A percentile compares a stretch with the other conserved stretches of the same genome.
Evolutionary conservation across 305 asterid genomes (phyloP).

Genomic region (Solanum aculeatissimum): DNA sequence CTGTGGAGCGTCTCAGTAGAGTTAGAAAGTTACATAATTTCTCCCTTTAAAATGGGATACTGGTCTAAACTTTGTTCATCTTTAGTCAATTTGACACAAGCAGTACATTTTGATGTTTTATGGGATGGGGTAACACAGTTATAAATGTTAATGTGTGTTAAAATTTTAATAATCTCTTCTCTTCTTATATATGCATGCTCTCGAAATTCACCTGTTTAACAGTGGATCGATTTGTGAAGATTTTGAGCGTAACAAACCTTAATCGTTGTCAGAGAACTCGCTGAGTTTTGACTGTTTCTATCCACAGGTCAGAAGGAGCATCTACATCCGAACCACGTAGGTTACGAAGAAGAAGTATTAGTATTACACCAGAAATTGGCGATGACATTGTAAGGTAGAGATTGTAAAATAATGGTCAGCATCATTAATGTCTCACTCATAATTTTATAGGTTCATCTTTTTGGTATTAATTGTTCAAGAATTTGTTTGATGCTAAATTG

Average conservation of each 20-base stretch:
- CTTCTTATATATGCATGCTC: neutral
- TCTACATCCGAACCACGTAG: conserved; percentile 67
- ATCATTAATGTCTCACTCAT: neutral
- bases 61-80: neutral
- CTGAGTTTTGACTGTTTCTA: neutral
- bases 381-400: conserved; percentile 96
- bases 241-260: neutral
- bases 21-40: neutral
- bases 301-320: conserved; percentile 84
- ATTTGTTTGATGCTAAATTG: neutral
- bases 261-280: neutral
- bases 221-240: neutral
- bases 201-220: neutral
- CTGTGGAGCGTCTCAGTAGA: neutral
- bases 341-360: conserved; percentile 87
- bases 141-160: neutral
- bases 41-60: neutral
- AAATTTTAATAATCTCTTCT: neutral
- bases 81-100: neutral
- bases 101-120: neutral
- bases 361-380: conserved; percentile 97
- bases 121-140: neutral
- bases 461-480: neutral
- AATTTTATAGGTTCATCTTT: neutral
- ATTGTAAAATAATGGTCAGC: neutral